These are phyloP conservation scores for Cryptococcus sp. DNA, from an alignment of 1,284 basidiomycete species.

Conservation along the genomic window DNA sequence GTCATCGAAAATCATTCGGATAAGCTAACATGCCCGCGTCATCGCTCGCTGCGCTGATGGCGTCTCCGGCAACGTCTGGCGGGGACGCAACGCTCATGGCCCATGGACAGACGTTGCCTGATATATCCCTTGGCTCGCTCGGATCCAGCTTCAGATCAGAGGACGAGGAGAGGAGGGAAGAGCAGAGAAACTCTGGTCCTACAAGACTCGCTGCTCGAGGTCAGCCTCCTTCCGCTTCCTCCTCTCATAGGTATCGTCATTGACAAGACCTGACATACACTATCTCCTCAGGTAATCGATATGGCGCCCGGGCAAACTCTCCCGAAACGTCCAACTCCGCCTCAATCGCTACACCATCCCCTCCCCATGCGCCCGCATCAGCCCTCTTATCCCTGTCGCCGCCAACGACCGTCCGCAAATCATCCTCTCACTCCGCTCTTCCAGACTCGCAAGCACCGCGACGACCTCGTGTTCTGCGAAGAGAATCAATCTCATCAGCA, in stretches of 20 bases:
- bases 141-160: constrained; percentile 51
- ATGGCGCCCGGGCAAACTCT: constrained; percentile 8
- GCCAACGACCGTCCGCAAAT: constrained; percentile 38
- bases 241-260: background rate
- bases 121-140: constrained; percentile 50
- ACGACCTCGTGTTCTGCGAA: constrained; percentile 29
- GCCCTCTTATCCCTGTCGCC: constrained; percentile 39
- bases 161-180: constrained; percentile 33
- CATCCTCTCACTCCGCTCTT: constrained; percentile 35
- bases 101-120: constrained; percentile 46
- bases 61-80: constrained; percentile 36
- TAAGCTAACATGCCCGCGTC: constrained; percentile 33
- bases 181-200: constrained; percentile 1
- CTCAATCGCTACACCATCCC: constrained; percentile 25
- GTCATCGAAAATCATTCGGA: background rate
- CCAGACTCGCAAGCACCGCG: constrained; percentile 33
- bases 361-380: constrained; percentile 25
- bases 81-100: constrained; percentile 39
- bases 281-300: background rate
- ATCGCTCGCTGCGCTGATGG: constrained; percentile 41
- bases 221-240: background rate
- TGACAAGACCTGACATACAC: background rate
- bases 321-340: constrained; percentile 31
- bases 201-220: constrained; percentile 1
- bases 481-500: constrained; percentile 18